Conservation (phyloP, 768 basidiomycete genomes). For the Cubamyces sp. region DNA sequence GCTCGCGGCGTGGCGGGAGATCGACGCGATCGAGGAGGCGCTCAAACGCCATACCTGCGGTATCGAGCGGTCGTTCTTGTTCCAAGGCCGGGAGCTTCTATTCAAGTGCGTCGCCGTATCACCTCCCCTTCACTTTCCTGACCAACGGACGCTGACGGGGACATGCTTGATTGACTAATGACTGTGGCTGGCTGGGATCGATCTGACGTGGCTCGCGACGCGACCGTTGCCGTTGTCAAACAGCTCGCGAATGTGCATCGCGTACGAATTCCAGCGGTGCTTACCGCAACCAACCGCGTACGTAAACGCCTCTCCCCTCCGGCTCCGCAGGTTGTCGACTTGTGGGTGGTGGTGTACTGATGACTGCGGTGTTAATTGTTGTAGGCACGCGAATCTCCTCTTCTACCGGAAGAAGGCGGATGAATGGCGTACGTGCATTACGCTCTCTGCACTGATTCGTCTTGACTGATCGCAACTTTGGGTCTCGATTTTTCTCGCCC, state of each 20-base stretch:
- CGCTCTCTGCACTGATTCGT: neutral
- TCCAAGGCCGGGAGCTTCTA: constrained; percentile 70
- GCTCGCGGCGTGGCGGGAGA: constrained; percentile 70
- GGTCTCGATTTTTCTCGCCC: neutral
- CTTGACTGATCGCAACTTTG: neutral
- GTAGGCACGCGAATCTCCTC: constrained; percentile 32
- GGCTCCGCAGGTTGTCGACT: neutral
- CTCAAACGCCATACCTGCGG: constrained; percentile 67
- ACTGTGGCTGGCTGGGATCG: neutral
- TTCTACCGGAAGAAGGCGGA: constrained; percentile 35
- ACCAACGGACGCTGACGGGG: neutral
- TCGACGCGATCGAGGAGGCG: constrained; percentile 65
- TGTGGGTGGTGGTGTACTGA: constrained; percentile 46
- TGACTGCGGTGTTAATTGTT: constrained; percentile 57
- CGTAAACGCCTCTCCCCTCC: constrained; percentile 27
- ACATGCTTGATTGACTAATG: neutral
- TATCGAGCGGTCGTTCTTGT: constrained; percentile 69
- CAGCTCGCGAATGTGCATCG: constrained; percentile 72
- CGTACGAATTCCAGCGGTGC: constrained; percentile 68
- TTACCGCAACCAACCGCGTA: constrained; percentile 63
- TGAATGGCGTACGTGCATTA: constrained; percentile 35
- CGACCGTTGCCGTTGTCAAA: neutral
- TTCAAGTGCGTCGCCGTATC: constrained; percentile 62
- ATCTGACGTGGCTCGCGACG: constrained; percentile 2
- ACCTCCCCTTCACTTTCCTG: neutral